Conservation (phyloP, 1,284 basidiomycete genomes). For the Apiotrichum mycotoxinovorans region DNA sequence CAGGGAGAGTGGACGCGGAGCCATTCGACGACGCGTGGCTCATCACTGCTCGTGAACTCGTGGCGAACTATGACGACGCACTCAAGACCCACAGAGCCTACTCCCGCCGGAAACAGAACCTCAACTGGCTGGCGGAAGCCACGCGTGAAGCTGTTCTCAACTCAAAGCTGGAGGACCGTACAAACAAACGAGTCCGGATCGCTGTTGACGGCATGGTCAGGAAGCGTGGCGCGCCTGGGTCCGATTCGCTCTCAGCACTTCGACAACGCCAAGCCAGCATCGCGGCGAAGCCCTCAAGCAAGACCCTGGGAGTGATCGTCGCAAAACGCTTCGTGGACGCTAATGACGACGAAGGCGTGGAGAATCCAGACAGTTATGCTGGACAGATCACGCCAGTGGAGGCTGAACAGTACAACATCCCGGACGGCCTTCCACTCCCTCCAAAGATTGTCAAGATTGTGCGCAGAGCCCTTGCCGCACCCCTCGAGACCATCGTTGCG, state of each 20-base stretch:
- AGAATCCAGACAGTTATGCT: background rate
- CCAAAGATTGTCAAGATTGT: background rate
- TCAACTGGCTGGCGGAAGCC: slow-evolving; percentile 2
- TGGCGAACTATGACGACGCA: background rate
- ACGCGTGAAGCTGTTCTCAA: background rate
- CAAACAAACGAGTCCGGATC: slow-evolving; percentile 1
- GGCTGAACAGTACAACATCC: background rate
- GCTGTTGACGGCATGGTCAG: background rate
- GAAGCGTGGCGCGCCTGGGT: slow-evolving; percentile 7
- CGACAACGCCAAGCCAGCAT: background rate
- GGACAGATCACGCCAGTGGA: background rate
- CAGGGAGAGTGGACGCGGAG: background rate
- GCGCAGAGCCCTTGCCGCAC: background rate
- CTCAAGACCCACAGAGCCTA: background rate
- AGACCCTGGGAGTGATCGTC: background rate
- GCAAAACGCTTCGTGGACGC: background rate
- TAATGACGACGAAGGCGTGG: background rate
- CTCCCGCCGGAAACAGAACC: background rate
- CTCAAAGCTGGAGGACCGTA: background rate
- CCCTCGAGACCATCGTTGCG: background rate
- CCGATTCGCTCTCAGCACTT: background rate
- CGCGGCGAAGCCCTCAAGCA: background rate
- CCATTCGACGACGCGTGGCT: background rate
- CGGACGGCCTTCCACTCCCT: background rate
- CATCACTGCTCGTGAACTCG: background rate